Base-by-base conservation (phyloP, 1,284 basidiomycete genomes). In the Schizophyllum amplum region DNA sequence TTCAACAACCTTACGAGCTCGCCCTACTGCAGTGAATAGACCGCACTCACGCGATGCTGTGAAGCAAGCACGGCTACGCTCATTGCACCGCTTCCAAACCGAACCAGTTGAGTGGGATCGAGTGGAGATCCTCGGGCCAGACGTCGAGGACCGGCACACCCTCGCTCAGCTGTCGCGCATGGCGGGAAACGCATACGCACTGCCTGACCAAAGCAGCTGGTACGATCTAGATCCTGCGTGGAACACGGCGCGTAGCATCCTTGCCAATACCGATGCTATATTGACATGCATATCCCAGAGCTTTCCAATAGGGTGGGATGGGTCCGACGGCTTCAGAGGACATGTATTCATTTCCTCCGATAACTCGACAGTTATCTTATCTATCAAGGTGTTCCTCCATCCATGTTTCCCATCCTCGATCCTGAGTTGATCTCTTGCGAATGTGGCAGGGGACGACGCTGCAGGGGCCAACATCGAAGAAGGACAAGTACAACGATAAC, bases 401-500 rank as follows among this genome's bases (percentile, higher is more conserved):
- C 33, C 17, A 9, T 13, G 11, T 42, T 17, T 17, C 13, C 13
- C 4, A 42, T 42, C 33, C 11, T 42, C 13, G 17, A 9, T 42
- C 17, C 13, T 17, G 33, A 42, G n/a, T 42, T 42, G 33, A 42
- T 17, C 33, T 13, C 17, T 17, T 17, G 33, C 17, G 33, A 42
- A 42, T 17, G 33, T n/a, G n/a, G 13, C 7, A 42, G 33, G 97
- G 96, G 26, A 99, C 97, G 0, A 94, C 90, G 64, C 56, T 80
- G 65, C 68, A 75, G 69, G 94, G 94, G 1, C 90, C 93, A 22
- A 92, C 93, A 1, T 90, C 89, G 60, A 90, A 87, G 70, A 88
- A 91, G 67, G 96, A 99, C 75, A 98, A 96, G 75, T 86, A 88
- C 66, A 99, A 99, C 67, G 97, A 99, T 72, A 99, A 99, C 66